Base-by-base conservation (phyloP, 2,329 filamentous ascomycete species). In the Paraphaeosphaeria minitans region DNA sequence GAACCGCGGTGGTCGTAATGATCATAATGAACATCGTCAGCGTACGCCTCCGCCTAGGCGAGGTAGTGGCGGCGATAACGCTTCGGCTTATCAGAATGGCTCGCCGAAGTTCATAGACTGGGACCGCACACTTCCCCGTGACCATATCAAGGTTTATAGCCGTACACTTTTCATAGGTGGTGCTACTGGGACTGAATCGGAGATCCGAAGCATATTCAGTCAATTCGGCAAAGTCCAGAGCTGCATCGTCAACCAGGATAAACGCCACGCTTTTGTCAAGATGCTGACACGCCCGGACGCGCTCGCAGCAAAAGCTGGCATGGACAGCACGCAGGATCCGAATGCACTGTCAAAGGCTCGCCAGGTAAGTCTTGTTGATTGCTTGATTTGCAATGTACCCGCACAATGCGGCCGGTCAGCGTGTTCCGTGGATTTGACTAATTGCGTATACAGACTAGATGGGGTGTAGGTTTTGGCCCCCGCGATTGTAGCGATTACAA, bases 201-300 rank as follows among this genome's bases (percentile, higher is more conserved):
- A 98, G 75, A 84, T 99, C 54, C 88, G 93, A 54, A 81, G 81
- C 52, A 87, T 96, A 46, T 99, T 99, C 77, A 83, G 82, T 70
- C 87, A 87, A 47, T 97, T 89, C 73, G 95, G 95, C 59, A 83
- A 88, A 54, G 95, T 99, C 4, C 95, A 99, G 78, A 97, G 94
- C 1, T 98, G 94, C 78, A 99, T 99, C 65, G 93, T 97, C 66
- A 98, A 99, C 80, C 90, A 92, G 71, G 95, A 99, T 73, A 99
- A 98, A 80, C 91, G 95, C 19, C 95, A 99, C 77, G 95, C 95
- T 6, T 99, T 99, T 75, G 94, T 99, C 71, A 99, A 99, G 80
- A 99, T 99, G 95, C 86, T 95, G 66, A 95, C 87, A 63, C 92
- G 96, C 39, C 84, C 87, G 62, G 92, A 97, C 77, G 94, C 95